A percentile compares a stretch with the other conserved stretches of the same genome.
Evolutionary conservation across 495 filamentous ascomycete species (phyloP).

Genomic region (Cercophora samala): DNA sequence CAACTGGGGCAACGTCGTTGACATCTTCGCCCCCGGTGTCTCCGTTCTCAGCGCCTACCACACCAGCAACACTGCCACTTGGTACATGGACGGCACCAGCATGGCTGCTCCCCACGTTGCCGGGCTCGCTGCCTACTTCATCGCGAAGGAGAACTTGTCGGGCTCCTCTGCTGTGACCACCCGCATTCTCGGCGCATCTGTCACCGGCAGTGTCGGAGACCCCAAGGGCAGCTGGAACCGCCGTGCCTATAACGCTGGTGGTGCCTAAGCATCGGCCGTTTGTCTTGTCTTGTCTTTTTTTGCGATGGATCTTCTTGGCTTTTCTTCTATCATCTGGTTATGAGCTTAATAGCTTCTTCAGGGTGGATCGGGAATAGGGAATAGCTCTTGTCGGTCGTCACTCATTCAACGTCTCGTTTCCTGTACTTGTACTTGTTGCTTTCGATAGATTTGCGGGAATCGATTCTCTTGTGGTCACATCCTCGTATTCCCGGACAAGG

Average conservation of each 20-base stretch:
- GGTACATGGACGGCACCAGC: slow-evolving; percentile 49
- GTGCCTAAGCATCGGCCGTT: not conserved
- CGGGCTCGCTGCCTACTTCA: slow-evolving; percentile 50
- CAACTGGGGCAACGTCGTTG: slow-evolving; percentile 59
- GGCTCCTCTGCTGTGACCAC: slow-evolving; percentile 16
- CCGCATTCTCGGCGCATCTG: slow-evolving; percentile 10
- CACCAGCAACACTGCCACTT: slow-evolving; percentile 34
- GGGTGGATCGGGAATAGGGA: not conserved
- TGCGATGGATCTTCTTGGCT: not conserved
- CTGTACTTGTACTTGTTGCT: not conserved
- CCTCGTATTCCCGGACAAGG: not conserved
- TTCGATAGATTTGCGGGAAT: not conserved
- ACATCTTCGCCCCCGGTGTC: slow-evolving; percentile 59
- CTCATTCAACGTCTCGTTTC: not conserved
- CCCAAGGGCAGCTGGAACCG: slow-evolving; percentile 10
- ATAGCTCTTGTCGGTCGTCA: not conserved
- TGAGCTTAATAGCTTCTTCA: not conserved
- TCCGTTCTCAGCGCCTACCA: slow-evolving; percentile 35
- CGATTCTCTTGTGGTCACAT: not conserved
- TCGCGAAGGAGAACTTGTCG: slow-evolving; percentile 21
- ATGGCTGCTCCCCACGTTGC: slow-evolving; percentile 49
- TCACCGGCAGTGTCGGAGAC: slow-evolving; percentile 4
- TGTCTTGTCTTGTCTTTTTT: not conserved
- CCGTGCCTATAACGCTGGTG: slow-evolving; percentile 20
- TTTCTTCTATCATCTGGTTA: not conserved